Evolutionary conservation across 148 eudicot species (phyloP).

Genomic region (Selenicereus undatus): DNA sequence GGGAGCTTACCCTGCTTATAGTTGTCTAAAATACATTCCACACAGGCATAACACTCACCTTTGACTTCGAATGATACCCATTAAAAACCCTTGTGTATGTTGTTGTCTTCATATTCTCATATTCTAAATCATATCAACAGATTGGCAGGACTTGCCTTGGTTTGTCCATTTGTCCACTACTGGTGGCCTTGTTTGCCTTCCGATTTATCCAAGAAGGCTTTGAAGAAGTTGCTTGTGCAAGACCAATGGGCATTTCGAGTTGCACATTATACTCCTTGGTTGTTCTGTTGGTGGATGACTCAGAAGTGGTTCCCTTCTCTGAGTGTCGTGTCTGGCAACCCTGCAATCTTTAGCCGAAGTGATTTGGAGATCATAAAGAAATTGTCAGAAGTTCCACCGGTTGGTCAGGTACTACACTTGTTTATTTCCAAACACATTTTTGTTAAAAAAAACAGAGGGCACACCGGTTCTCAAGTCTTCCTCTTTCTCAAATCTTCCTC

Average conservation of each 20-base stretch:
- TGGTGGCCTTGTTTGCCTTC: slow-evolving; percentile 74
- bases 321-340: slow-evolving; percentile 29
- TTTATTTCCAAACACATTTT: neutral
- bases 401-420: slow-evolving; percentile 39
- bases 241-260: slow-evolving; percentile 58
- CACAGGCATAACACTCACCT: slow-evolving; percentile 44
- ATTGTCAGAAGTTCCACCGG: slow-evolving; percentile 30
- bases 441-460: neutral
- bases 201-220: slow-evolving; percentile 33
- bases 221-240: slow-evolving; percentile 29
- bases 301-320: slow-evolving; percentile 65
- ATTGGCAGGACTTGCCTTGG: slow-evolving; percentile 66
- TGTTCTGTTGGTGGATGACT: slow-evolving; percentile 67
- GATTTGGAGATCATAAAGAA: slow-evolving; percentile 54
- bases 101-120: neutral
- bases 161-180: slow-evolving; percentile 63
- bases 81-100: neutral
- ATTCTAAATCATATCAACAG: slow-evolving; percentile 31
- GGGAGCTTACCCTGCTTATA: slow-evolving; percentile 63
- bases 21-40: slow-evolving; percentile 76
- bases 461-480: neutral
- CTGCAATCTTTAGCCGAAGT: slow-evolving; percentile 27
- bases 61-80: neutral
- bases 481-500: slow-evolving; percentile 17
- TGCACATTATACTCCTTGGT: slow-evolving; percentile 70